These are phyloP conservation scores for Chaetomium fimeti DNA, from an alignment of 495 filamentous ascomycete genomes.

Conservation along the genomic window DNA sequence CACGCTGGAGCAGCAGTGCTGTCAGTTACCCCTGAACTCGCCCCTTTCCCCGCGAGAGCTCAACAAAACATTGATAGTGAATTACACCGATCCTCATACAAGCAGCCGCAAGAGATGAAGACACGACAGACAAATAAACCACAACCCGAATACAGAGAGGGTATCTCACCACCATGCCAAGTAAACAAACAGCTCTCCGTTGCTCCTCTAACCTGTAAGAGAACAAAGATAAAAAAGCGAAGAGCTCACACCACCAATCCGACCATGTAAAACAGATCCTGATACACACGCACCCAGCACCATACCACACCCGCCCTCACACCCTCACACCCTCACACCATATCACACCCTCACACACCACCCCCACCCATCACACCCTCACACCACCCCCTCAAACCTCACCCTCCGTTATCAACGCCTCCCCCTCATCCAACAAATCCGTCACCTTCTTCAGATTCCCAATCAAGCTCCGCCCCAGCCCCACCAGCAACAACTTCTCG, in stretches of 20 bases:
- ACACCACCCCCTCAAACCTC: neutral
- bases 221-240: neutral
- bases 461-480: slow-evolving; percentile 82
- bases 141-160: neutral
- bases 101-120: neutral
- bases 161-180: neutral
- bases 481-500: slow-evolving; percentile 91
- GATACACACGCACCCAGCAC: too few relatives aligned
- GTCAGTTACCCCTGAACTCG: too few relatives aligned
- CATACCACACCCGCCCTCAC: neutral
- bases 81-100: neutral
- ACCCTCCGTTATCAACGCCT: slow-evolving; percentile 79
- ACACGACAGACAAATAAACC: neutral
- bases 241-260: neutral
- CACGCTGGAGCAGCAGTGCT: too few relatives aligned
- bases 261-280: neutral
- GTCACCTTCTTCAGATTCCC: slow-evolving; percentile 78
- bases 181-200: neutral
- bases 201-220: neutral
- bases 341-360: neutral
- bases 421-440: slow-evolving; percentile 86
- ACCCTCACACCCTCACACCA: neutral
- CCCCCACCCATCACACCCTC: neutral
- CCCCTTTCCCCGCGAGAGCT: too few relatives aligned
- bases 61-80: too few relatives aligned